Base-by-base conservation (phyloP, 1,284 basidiomycete species). In the Mycocalia duriaeana region DNA sequence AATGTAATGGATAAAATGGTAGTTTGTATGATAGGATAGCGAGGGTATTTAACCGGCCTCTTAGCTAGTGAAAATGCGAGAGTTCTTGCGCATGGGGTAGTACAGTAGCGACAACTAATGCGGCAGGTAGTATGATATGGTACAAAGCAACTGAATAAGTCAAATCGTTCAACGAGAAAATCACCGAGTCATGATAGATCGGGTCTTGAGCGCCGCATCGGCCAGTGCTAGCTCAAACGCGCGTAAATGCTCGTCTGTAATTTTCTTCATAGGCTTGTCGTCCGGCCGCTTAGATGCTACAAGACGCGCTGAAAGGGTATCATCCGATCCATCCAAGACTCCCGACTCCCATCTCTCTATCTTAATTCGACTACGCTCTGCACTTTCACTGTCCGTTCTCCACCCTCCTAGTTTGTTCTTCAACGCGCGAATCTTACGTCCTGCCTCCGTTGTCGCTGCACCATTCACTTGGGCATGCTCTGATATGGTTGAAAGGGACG, bases 401-500 rank as follows among this genome's bases (percentile, higher is more conserved):
- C 85, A 87, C 20, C 80, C 85, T 4, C 82, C 83, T 22, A 91
- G 65, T 56, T 86, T 87, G 59, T 90, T 90, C 69, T 88, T 89
- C 50, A 89, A 65, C 16, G 85, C 84, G 40, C 89, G 82, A 46
- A 91, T 82, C 66, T 86, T 89, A 42, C 88, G 74, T 38, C 88
- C 89, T 2, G 89, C 85, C 50, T 91, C 89, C 2, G 88, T 81
- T 8, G 87, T 88, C 3, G 83, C 85, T 0, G 85, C 89, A 16
- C 85, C 81, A 57, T 89, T 89, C 42, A 90, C 86, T 61, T 91
- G 88, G 7, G 87, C 85, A 50, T 91, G 88, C 58, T 91, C 88
- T n/a, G 87, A 89, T 53, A 91, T 80, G 26, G 79, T 78, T 3
- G 81, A 76, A 31, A 91, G 75, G 6, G 87, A 86, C n/a, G 81